These are phyloP conservation scores for Macrocystidia cucumis DNA, from an alignment of 1,284 basidiomycete species.

Conservation along the genomic window DNA sequence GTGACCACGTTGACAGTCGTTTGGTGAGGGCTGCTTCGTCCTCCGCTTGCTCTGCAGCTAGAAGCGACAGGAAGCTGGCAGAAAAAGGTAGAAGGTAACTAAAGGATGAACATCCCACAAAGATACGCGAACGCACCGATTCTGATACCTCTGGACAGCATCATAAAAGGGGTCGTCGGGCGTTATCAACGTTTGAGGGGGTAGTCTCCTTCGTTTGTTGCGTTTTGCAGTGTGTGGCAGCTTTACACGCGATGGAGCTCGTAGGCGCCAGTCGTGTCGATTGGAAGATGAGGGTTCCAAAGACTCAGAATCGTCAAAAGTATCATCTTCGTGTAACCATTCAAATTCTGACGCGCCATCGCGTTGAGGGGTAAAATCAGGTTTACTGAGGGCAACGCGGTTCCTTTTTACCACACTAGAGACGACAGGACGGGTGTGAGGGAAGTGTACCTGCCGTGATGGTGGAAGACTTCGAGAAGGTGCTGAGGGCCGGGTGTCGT, in stretches of 20 bases:
- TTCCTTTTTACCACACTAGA: neutral
- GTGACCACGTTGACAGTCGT: constrained; percentile 59
- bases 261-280: constrained; percentile 19
- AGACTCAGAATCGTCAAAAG: too few relatives aligned
- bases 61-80: constrained; percentile 55
- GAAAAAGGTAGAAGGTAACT: neutral
- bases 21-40: constrained; percentile 49
- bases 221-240: too few relatives aligned
- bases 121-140: constrained; percentile 25
- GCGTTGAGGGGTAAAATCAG: neutral
- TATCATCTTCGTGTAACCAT: constrained; percentile 17
- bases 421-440: too few relatives aligned
- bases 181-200: constrained; percentile 22
- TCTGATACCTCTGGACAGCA: constrained; percentile 36
- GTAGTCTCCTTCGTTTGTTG: constrained; percentile 27
- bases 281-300: too few relatives aligned
- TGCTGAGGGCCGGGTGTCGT: too few relatives aligned
- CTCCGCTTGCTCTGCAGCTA: constrained; percentile 59
- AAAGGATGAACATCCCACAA: neutral
- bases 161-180: constrained; percentile 30
- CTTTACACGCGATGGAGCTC: constrained; percentile 14
- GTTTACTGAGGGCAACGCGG: neutral
- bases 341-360: constrained; percentile 15
- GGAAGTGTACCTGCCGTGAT: too few relatives aligned
- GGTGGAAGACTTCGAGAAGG: too few relatives aligned